Conservation (phyloP, 2,329 filamentous ascomycete genomes). For the Arthrobotrys conoides region DNA sequence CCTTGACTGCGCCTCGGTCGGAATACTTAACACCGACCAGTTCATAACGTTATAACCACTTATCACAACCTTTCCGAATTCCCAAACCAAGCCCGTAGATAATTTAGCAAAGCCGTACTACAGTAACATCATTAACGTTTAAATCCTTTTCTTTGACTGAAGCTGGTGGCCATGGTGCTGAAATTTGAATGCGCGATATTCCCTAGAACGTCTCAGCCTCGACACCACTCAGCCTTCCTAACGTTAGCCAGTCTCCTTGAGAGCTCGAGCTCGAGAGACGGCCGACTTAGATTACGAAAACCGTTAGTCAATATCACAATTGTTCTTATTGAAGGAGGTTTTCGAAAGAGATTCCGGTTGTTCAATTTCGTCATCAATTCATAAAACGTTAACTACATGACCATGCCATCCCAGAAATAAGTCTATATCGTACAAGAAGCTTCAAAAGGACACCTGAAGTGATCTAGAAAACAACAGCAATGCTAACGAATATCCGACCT, state of each 20-base stretch:
- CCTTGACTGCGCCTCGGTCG: constrained; percentile 4
- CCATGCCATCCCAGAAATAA: background rate
- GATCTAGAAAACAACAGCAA: background rate
- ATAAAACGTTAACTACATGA: background rate
- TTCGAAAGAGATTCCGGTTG: background rate
- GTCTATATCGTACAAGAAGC: background rate
- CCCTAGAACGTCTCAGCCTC: too few species aligned
- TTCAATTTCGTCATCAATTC: background rate
- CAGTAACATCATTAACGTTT: background rate
- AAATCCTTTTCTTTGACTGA: background rate
- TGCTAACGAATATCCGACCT: background rate
- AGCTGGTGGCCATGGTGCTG: too few species aligned
- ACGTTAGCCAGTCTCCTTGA: too few species aligned
- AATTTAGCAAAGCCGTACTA: background rate
- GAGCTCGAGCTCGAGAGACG: too few species aligned
- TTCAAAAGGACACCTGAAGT: background rate
- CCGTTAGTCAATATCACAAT: too few species aligned
- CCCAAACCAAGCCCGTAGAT: background rate
- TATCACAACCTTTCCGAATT: background rate
- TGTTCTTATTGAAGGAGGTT: too few species aligned
- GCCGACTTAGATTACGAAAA: too few species aligned
- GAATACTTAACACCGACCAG: background rate
- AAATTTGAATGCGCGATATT: too few species aligned
- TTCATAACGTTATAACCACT: constrained; percentile 12
- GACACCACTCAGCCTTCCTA: too few species aligned